Percentiles rank a stretch among this genome's conserved stretches.
These are phyloP conservation scores for Carnegiea gigantea DNA, from an alignment of 179 eudicot species.

Conservation along the genomic window DNA sequence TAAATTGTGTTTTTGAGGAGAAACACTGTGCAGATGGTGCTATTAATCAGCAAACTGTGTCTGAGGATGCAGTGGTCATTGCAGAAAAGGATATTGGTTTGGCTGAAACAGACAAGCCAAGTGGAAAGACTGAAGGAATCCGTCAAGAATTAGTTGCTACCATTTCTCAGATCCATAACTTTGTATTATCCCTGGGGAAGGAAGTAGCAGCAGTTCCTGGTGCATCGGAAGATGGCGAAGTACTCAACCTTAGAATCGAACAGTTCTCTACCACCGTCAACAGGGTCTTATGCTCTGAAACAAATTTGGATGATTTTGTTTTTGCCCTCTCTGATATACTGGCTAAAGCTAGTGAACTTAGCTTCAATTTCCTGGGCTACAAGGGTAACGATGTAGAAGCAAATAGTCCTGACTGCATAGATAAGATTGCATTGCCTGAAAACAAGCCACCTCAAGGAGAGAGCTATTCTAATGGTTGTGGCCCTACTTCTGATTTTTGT, in stretches of 20 bases:
- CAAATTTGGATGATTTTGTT: conserved; percentile 55
- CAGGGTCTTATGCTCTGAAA: conserved; percentile 42
- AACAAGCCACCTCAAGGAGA: conserved; percentile 57
- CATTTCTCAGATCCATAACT: conserved; percentile 63
- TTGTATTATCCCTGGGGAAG: conserved; percentile 59
- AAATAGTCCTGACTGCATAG: conserved; percentile 82
- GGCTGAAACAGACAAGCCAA: conserved; percentile 32
- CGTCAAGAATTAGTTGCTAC: conserved; percentile 53
- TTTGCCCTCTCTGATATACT: conserved; percentile 65
- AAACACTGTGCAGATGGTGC: conserved; percentile 40
- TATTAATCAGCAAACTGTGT: conserved; percentile 23
- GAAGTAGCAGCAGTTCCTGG: conserved; percentile 50
- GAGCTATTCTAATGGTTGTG: conserved; percentile 51
- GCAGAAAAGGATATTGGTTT: conserved; percentile 44
- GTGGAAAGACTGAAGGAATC: conserved; percentile 19
- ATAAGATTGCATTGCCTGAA: conserved; percentile 94
- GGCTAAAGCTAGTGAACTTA: conserved; percentile 54
- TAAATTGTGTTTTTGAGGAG: conserved; percentile 40
- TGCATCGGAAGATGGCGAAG: conserved; percentile 43
- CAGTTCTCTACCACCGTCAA: conserved; percentile 52
- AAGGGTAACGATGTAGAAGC: conserved; percentile 59
- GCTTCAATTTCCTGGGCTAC: conserved; percentile 55
- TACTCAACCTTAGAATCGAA: conserved; percentile 46
- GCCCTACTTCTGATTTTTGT: conserved; percentile 62
- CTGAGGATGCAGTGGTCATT: conserved; percentile 36